Percentiles rank a stretch among this genome's conserved stretches.
Conservation (phyloP, 2,329 filamentous ascomycete genomes). For the Chrysosporium queenslandicum region DNA sequence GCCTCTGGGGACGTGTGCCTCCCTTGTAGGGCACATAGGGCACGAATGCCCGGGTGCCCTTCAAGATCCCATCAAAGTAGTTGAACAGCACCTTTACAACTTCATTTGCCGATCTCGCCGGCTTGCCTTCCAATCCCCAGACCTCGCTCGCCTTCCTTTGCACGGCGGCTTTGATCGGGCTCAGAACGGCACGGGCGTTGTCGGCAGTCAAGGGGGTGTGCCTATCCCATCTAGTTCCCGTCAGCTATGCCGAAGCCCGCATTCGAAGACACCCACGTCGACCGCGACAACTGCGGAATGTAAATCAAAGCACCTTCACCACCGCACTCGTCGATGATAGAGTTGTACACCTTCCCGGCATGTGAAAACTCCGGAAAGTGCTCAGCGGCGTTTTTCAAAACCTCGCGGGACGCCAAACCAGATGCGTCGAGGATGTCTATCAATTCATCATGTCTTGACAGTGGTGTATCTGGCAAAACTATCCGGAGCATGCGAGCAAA, state of each 20-base stretch:
- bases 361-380: background rate
- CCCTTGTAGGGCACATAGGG: no score
- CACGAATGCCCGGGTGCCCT: no score
- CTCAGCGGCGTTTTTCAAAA: background rate
- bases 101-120: background rate
- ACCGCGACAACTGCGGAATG: background rate
- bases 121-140: background rate
- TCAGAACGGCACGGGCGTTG: background rate
- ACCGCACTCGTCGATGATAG: background rate
- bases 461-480: background rate
- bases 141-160: background rate
- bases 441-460: background rate
- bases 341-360: background rate
- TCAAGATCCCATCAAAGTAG: background rate
- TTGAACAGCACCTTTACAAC: background rate
- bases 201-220: background rate
- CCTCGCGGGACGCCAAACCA: background rate
- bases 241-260: no score
- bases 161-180: background rate
- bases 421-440: background rate
- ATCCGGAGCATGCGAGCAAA: background rate
- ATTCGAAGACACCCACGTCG: no score
- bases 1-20: no score
- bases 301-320: background rate
- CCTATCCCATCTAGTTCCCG: background rate